A percentile compares a stretch with the other conserved stretches of the same genome.
Conservation (phyloP, 2,329 filamentous ascomycete species). For the Scytalidium sp. region DNA sequence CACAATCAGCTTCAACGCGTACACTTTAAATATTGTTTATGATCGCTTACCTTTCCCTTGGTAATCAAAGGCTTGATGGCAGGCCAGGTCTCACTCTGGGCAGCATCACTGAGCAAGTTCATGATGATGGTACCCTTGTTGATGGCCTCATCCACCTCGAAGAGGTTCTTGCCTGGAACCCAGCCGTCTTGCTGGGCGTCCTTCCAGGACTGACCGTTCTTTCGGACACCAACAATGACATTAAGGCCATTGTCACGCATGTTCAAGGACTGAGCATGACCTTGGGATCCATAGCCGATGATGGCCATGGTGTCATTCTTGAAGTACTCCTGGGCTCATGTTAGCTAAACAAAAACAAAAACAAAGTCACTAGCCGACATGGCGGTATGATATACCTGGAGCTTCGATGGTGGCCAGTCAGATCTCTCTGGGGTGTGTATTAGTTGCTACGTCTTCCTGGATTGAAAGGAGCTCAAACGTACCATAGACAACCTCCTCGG, state of each 20-base stretch:
- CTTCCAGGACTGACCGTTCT: constrained; percentile 98
- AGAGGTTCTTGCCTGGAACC: constrained; percentile 98
- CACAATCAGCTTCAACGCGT: constrained; percentile 9
- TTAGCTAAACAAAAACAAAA: constrained; percentile 14
- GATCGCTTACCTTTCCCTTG: constrained; percentile 83
- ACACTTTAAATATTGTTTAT: not conserved
- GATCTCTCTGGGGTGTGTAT: constrained; percentile 69
- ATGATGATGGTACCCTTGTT: constrained; percentile 91
- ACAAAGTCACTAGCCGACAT: constrained; percentile 8
- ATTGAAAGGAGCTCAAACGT: constrained; percentile 27
- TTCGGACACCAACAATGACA: constrained; percentile 97
- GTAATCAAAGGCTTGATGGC: constrained; percentile 95
- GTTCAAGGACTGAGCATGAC: constrained; percentile 98
- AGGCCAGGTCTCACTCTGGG: constrained; percentile 98
- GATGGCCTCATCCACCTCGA: constrained; percentile 97
- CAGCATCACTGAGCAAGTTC: constrained; percentile 98
- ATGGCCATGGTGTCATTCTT: constrained; percentile 99
- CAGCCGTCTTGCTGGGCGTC: constrained; percentile 96
- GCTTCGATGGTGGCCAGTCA: constrained; percentile 98
- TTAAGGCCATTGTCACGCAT: constrained; percentile 99
- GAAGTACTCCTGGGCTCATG: constrained; percentile 79
- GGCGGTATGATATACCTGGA: constrained; percentile 65
- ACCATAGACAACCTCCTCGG: constrained; percentile 94
- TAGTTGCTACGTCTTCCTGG: constrained; percentile 11
- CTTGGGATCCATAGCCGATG: constrained; percentile 97